Evolutionary conservation across 257 asterid species (phyloP).

Genomic region (Thymus quinquecostatus): DNA sequence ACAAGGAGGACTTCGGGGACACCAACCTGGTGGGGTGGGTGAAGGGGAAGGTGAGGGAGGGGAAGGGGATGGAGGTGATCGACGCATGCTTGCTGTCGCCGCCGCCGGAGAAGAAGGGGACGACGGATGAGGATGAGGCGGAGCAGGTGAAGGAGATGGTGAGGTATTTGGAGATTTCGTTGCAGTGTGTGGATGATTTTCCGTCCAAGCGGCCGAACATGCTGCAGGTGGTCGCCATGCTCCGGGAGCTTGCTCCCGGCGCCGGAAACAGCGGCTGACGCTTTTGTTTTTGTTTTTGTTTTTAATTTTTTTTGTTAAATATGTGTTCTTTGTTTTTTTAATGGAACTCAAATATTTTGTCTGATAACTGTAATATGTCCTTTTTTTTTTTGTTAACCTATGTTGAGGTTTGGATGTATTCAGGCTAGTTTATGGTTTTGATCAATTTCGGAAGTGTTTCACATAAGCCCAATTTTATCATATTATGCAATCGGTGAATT

Average conservation of each 20-base stretch:
- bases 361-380: neutral
- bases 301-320: neutral
- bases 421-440: no score
- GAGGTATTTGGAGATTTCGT: constrained; percentile 73
- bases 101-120: constrained; percentile 36
- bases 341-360: neutral
- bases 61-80: constrained; percentile 85
- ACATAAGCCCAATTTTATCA: no score
- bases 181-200: constrained; percentile 91
- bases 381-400: no score
- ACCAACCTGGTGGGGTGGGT: constrained; percentile 96
- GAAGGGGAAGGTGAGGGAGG: constrained; percentile 89
- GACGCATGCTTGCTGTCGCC: constrained; percentile 50
- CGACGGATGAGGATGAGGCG: constrained; percentile 67
- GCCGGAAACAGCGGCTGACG: constrained; percentile 46
- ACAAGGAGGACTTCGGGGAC: constrained; percentile 94
- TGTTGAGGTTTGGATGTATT: no score
- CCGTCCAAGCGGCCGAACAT: constrained; percentile 91
- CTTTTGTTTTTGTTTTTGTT: neutral
- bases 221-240: constrained; percentile 94
- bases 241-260: constrained; percentile 71
- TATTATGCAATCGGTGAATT: no score
- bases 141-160: constrained; percentile 88
- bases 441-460: no score
- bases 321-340: neutral